A percentile compares a stretch with the other conserved stretches of the same genome.
Conservation (phyloP, 441 rosid genomes). For the Omphalea diandra region DNA sequence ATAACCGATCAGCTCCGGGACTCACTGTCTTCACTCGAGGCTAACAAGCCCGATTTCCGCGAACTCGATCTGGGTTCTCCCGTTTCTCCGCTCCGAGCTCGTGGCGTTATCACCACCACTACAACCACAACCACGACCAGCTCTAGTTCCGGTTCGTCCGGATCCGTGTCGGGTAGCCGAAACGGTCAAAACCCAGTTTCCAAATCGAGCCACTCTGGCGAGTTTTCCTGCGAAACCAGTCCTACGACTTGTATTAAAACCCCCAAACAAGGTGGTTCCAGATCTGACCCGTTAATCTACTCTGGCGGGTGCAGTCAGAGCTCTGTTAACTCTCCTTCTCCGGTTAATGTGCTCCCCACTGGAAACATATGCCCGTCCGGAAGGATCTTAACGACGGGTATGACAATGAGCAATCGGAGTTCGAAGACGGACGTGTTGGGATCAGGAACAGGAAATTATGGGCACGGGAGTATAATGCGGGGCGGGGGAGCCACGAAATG, state of each 20-base stretch:
- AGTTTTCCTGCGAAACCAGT: constrained; percentile 42
- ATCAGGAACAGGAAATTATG: constrained; percentile 84
- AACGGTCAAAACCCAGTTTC: constrained; percentile 31
- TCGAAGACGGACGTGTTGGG: constrained; percentile 66
- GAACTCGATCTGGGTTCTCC: constrained; percentile 96
- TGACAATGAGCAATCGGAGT: constrained; percentile 40
- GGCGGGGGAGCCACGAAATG: constrained; percentile 33
- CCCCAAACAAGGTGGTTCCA: constrained; percentile 36
- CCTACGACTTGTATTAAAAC: constrained; percentile 33
- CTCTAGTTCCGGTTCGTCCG: constrained; percentile 73
- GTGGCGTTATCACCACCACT: constrained; percentile 33
- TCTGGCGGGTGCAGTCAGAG: constrained; percentile 43
- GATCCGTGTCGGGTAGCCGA: constrained; percentile 59
- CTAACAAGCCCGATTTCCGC: constrained; percentile 93
- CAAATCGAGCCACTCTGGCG: constrained; percentile 48
- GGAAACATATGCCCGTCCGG: constrained; percentile 94
- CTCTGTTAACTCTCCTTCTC: constrained; percentile 51
- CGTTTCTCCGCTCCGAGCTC: constrained; percentile 74
- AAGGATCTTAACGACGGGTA: constrained; percentile 64
- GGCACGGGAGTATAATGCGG: constrained; percentile 91
- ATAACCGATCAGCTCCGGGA: constrained; percentile 48
- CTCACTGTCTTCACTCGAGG: constrained; percentile 49
- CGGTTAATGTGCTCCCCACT: constrained; percentile 51
- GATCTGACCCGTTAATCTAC: constrained; percentile 52
- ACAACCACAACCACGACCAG: constrained; percentile 46